Conservation (phyloP, 1,284 basidiomycete genomes). For the Ceratorhiza oryzae-sativae region DNA sequence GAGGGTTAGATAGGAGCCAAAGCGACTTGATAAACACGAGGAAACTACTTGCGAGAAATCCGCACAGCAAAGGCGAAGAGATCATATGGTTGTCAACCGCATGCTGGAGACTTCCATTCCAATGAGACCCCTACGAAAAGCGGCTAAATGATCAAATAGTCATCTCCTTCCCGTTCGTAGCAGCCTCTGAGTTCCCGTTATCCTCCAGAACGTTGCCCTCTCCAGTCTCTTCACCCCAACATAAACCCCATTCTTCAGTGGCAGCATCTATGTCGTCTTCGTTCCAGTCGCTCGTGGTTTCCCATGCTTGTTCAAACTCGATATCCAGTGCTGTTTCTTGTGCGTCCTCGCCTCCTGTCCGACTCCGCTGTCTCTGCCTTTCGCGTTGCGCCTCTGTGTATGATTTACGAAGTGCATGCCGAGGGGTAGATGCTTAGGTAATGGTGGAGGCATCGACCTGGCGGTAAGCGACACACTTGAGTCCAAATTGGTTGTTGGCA, state of each 20-base stretch:
- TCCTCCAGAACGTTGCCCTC: not conserved
- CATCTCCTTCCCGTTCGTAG: slow-evolving; percentile 6
- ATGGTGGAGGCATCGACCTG: slow-evolving; percentile 26
- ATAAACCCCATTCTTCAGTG: slow-evolving; percentile 69
- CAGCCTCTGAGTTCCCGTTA: not conserved
- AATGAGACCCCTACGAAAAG: not conserved
- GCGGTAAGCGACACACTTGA: slow-evolving; percentile 40
- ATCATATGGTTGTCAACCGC: not conserved
- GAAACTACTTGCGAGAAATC: not conserved
- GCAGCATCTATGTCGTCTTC: slow-evolving; percentile 84
- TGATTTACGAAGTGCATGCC: slow-evolving; percentile 34
- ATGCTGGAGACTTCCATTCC: not conserved
- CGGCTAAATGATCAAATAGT: not conserved
- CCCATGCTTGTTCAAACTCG: slow-evolving; percentile 94
- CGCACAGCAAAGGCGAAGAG: slow-evolving; percentile 13
- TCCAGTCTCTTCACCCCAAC: slow-evolving; percentile 51
- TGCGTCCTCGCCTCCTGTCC: slow-evolving; percentile 30
- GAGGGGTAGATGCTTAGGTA: slow-evolving; percentile 34
- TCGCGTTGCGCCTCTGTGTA: slow-evolving; percentile 38
- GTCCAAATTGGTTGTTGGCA: slow-evolving; percentile 37
- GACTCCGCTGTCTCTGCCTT: slow-evolving; percentile 28
- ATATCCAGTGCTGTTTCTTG: slow-evolving; percentile 71
- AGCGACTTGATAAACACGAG: not conserved
- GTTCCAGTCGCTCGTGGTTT: slow-evolving; percentile 85
- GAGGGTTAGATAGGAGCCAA: not conserved